Percentiles rank a stretch among this genome's conserved stretches.
Evolutionary conservation across 805 yeast genomes (phyloP).

Genomic region (Saccharomycopsis selenospora): DNA sequence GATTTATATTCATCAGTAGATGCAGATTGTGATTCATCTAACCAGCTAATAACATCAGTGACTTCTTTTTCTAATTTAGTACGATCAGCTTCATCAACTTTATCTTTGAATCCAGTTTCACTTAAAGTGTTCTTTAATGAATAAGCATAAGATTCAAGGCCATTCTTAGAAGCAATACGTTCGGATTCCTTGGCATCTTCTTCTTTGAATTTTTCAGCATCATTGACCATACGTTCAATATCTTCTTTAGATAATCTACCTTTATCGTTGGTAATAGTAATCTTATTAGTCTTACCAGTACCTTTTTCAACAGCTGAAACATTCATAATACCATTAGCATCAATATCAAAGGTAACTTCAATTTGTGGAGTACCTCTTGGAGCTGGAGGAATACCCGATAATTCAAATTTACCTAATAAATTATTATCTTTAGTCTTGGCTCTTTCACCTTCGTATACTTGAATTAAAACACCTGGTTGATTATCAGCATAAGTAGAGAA

Average conservation of each 20-base stretch:
- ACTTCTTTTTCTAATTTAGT: conserved; percentile 75
- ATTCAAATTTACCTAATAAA: conserved; percentile 94
- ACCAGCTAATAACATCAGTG: conserved; percentile 82
- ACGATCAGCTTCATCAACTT: conserved; percentile 63
- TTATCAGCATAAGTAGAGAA: conserved; percentile 98
- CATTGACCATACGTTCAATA: conserved; percentile 94
- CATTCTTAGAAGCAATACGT: conserved; percentile 92
- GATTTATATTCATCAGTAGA: conserved; percentile 87
- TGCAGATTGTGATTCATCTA: conserved; percentile 88
- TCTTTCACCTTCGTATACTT: conserved; percentile 98
- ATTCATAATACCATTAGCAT: conserved; percentile 96
- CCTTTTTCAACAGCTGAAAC: conserved; percentile 98
- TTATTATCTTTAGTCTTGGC: conserved; percentile 95
- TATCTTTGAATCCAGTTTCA: conserved; percentile 72
- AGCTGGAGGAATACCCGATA: conserved; percentile 95
- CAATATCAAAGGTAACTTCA: conserved; percentile 95
- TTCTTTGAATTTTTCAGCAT: conserved; percentile 96
- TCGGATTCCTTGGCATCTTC: conserved; percentile 93
- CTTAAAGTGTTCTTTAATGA: conserved; percentile 77
- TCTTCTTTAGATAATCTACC: conserved; percentile 98
- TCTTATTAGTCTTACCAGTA: conserved; percentile 95
- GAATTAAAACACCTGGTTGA: conserved; percentile 99
- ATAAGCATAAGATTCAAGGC: conserved; percentile 92
- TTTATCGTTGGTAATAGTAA: conserved; percentile 96
- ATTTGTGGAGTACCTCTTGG: conserved; percentile 99